phyloP scores from a whole-genome alignment of 176 grass and related monocot genomes.

The Ensete glaucum region DNA sequence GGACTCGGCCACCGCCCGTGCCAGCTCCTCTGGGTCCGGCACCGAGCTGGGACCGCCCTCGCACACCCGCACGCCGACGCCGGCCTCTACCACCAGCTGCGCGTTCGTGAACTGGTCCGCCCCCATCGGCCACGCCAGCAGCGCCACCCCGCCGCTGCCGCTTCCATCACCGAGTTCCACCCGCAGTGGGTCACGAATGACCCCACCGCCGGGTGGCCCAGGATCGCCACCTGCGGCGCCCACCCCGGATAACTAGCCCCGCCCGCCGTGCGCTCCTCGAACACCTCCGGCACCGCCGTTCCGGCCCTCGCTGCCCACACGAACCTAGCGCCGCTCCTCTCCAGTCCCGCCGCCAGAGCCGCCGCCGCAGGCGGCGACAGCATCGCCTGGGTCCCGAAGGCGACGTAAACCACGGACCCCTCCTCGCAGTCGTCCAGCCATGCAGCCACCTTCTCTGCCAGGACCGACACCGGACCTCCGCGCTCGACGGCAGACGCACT shows the following conservation, averaged over 20 bases:
- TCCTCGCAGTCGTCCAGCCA: neutral
- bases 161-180: constrained; percentile 41
- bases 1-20: constrained; percentile 19
- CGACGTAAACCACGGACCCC: neutral
- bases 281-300: constrained; percentile 2
- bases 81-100: constrained; percentile 12
- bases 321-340: constrained; percentile 25
- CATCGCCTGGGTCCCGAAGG: neutral
- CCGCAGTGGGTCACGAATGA: constrained; percentile 9
- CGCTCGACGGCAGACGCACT: neutral
- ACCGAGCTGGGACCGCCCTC: constrained; percentile 22
- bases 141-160: constrained; percentile 7
- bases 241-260: constrained; percentile 16
- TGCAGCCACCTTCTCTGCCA: neutral
- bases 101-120: constrained; percentile 31
- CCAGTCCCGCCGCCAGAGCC: constrained; percentile 23
- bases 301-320: constrained; percentile 13
- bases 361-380: neutral
- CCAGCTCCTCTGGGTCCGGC: constrained; percentile 25
- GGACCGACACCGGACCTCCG: neutral
- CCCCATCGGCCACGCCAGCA: constrained; percentile 32
- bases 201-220: no score
- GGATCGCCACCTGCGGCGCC: no score
- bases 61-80: constrained; percentile 18
- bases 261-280: constrained; percentile 12